Evolutionary conservation across 495 filamentous ascomycete genomes (phyloP), one percentile per base, ranked within the genome.

Genomic region (Neurospora terricola): DNA sequence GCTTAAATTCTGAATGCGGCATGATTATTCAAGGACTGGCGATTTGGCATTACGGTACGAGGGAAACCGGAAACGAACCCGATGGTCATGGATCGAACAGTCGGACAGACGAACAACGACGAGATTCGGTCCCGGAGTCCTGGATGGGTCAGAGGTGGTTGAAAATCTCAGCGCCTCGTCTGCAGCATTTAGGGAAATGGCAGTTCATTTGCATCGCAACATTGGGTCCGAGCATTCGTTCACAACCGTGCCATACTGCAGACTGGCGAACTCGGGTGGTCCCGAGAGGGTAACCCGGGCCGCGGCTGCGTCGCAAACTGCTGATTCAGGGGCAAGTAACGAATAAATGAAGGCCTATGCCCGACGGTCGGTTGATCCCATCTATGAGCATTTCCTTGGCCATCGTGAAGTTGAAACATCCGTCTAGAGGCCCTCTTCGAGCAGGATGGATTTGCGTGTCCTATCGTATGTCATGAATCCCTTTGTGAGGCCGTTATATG

Each of bases 41-140:
- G 78, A 78, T 79, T 78, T 80, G 76, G 73, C 76, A 76, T 80
- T 79, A 76, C 76, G 78, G 76, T 76, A 79, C 78, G 76, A 76
- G 73, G 78, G 74, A 75, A 78, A 75, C 79, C 74, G 76, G 73
- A 75, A 73, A 71, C 69, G 74, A 75, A 66, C 76, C 78, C 74
- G 75, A 76, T 76, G 78, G 74, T 76, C 74, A 78, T 72, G 75
- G 76, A 78, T 76, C 71, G 73, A 73, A 75, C 74, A 75, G 71
- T 74, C 72, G 54, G 54, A 66, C 54, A 75, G 68, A 76, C 72
- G 66, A 70, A 74, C 76, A 74, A 72, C 77, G 70, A 78, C 76
- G 71, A 73, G 76, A 74, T 66, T 76, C 62, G 79, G 75, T 81
- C 75, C 79, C 75, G 78, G 79, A 75, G 79, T 81, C 76, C 59